A percentile compares a stretch with the other conserved stretches of the same genome.
phyloP scores from a whole-genome alignment of 1,284 basidiomycete species.

The Trichosporon sp. region DNA sequence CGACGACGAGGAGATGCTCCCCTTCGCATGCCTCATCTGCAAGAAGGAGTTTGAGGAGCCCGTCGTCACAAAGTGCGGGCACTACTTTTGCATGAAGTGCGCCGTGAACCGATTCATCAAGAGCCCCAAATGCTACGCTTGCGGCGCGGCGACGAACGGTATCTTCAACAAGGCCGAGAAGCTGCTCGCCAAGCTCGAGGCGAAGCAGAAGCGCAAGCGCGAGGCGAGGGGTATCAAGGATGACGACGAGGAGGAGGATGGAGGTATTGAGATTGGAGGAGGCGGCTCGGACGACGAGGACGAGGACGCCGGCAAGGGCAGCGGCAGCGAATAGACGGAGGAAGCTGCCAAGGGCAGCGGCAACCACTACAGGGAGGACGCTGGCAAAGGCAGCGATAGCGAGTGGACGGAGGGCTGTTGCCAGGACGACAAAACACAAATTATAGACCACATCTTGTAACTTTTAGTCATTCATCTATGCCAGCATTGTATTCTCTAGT shows the following conservation, averaged over 20 bases:
- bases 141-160: conserved; percentile 83
- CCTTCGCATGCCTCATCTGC: conserved; percentile 95
- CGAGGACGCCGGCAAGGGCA: background rate
- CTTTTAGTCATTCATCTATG: background rate
- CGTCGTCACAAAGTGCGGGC: conserved; percentile 89
- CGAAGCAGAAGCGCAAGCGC: conserved; percentile 37
- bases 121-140: conserved; percentile 94
- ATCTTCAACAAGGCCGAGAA: conserved; percentile 59
- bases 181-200: conserved; percentile 46
- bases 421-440: too few relatives aligned
- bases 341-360: background rate
- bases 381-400: conserved; percentile 6
- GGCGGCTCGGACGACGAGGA: conserved; percentile 49
- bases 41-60: conserved; percentile 91
- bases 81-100: conserved; percentile 88
- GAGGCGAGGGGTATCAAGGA: conserved; percentile 35
- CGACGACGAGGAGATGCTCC: conserved; percentile 78
- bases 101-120: conserved; percentile 89
- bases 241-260: conserved; percentile 26
- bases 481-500: background rate
- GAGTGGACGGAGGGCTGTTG: conserved; percentile 10
- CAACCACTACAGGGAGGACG: conserved; percentile 13
- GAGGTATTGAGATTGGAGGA: conserved; percentile 51
- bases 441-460: background rate
- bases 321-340: conserved; percentile 14